These are phyloP conservation scores for Neofusicoccum umdonicola DNA, from an alignment of 2,329 filamentous ascomycete genomes.

Conservation along the genomic window DNA sequence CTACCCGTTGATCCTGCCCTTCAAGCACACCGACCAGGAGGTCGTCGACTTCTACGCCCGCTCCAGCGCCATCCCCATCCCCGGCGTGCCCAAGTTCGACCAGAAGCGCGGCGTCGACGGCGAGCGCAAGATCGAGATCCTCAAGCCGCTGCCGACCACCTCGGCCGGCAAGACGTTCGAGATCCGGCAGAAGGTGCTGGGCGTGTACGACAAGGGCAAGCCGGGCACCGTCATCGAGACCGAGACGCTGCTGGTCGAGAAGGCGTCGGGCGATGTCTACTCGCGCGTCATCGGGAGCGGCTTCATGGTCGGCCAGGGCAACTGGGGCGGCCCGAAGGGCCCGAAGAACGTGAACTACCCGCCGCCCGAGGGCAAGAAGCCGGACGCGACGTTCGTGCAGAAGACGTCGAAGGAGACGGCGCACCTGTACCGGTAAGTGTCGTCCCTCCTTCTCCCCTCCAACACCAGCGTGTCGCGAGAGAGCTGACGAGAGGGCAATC, in stretches of 20 bases:
- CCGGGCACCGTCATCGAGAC: conserved; percentile 78
- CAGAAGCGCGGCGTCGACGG: conserved; percentile 74
- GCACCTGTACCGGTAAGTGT: conserved; percentile 25
- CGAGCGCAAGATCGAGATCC: conserved; percentile 74
- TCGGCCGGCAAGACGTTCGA: conserved; percentile 66
- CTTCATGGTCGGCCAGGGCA: conserved; percentile 79
- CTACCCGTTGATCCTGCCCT: conserved; percentile 78
- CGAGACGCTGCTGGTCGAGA: conserved; percentile 74
- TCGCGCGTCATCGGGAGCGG: conserved; percentile 65
- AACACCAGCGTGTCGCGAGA: too few relatives aligned
- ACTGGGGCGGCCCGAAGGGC: conserved; percentile 85
- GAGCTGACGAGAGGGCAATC: background rate
- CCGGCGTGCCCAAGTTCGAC: conserved; percentile 75
- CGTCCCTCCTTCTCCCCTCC: background rate
- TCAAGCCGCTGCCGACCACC: conserved; percentile 70
- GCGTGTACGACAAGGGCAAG: conserved; percentile 84
- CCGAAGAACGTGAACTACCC: conserved; percentile 76
- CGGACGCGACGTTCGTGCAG: conserved; percentile 68
- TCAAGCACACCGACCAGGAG: conserved; percentile 72
- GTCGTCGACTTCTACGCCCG: conserved; percentile 81
- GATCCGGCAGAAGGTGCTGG: conserved; percentile 72
- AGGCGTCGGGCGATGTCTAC: conserved; percentile 67
- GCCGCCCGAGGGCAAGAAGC: conserved; percentile 67
- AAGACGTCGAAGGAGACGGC: conserved; percentile 72
- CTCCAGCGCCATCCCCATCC: conserved; percentile 67